Conservation (phyloP, 352 stramenopile genomes). For the Pythium inflatum region DNA sequence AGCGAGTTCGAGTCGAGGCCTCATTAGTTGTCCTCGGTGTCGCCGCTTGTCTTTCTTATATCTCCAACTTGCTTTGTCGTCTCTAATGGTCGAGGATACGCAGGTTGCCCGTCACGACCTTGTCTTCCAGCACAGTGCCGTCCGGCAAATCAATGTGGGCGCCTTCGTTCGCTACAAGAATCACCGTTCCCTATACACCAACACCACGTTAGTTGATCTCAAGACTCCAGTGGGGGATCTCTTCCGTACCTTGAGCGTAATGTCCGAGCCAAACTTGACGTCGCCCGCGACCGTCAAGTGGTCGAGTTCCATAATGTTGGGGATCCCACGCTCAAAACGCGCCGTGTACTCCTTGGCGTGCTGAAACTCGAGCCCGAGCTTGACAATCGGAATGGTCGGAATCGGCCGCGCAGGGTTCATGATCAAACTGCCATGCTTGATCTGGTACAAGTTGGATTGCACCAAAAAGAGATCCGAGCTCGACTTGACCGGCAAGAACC, state of each 20-base stretch:
- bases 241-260: constrained; percentile 85
- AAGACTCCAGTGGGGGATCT: background rate
- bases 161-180: constrained; percentile 94
- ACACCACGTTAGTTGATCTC: no score
- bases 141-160: constrained; percentile 93
- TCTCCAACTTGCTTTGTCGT: no score
- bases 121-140: constrained; percentile 93
- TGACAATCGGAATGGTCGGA: constrained; percentile 91
- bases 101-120: constrained; percentile 94
- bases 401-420: constrained; percentile 86
- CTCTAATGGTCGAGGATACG: constrained; percentile 92
- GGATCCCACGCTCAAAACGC: constrained; percentile 88
- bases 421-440: constrained; percentile 91
- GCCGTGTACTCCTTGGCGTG: constrained; percentile 87
- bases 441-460: constrained; percentile 93
- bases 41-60: background rate
- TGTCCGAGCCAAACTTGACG: constrained; percentile 93
- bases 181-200: constrained; percentile 87
- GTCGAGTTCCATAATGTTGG: constrained; percentile 93
- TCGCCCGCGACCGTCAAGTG: constrained; percentile 93
- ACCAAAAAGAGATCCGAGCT: constrained; percentile 97
- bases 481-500: constrained; percentile 99
- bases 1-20: background rate
- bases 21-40: background rate
- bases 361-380: constrained; percentile 92